Conservation (phyloP, 2,329 filamentous ascomycete genomes). For the Fusarium mangiferae region DNA sequence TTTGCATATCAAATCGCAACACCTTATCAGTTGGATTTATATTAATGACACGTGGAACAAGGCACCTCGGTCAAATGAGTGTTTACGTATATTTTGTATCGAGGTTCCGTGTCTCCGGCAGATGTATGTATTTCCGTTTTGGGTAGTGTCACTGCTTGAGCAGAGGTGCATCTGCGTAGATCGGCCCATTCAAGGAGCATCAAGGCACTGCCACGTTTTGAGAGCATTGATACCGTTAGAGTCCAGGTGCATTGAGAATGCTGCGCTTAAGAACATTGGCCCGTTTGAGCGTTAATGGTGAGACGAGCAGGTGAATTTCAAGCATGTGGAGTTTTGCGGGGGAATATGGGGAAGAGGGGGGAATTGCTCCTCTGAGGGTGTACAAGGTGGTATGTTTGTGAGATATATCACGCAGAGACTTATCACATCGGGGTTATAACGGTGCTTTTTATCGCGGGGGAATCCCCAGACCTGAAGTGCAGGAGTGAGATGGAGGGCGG, state of each 20-base stretch:
- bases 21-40: not conserved
- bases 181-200: not conserved
- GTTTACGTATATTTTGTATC: not conserved
- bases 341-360: slow-evolving; percentile 27
- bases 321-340: slow-evolving; percentile 29
- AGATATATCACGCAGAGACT: slow-evolving; percentile 17
- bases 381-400: slow-evolving; percentile 18
- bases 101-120: slow-evolving; percentile 2
- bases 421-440: not conserved
- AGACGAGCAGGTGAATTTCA: slow-evolving; percentile 20
- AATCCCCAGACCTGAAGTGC: not conserved
- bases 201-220: not conserved
- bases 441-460: slow-evolving; percentile 2
- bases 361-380: not conserved
- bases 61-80: not conserved
- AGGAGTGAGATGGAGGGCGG: slow-evolving; percentile 12
- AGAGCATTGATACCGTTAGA: not conserved
- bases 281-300: slow-evolving; percentile 8
- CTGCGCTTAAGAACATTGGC: not conserved
- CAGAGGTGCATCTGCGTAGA: not conserved
- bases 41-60: slow-evolving; percentile 15
- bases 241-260: not conserved
- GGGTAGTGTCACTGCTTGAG: not conserved
- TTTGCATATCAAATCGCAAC: slow-evolving; percentile 7
- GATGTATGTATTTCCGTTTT: slow-evolving; percentile 1